A percentile compares a stretch with the other conserved stretches of the same genome.
phyloP scores from a whole-genome alignment of 2,329 filamentous ascomycete species.

The Diaporthe citrichinensis region DNA sequence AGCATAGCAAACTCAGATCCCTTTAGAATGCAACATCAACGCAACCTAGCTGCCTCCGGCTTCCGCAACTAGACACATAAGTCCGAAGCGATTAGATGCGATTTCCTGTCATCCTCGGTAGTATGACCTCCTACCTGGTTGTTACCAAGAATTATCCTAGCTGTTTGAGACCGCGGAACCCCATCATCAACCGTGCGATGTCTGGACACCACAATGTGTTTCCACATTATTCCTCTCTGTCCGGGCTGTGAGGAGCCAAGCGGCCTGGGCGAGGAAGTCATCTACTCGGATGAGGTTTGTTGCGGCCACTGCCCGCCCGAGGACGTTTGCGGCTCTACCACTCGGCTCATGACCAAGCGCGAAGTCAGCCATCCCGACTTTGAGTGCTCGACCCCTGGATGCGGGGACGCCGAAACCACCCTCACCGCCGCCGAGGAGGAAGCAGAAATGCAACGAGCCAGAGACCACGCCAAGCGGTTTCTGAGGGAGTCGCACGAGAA shows the following conservation, averaged over 20 bases:
- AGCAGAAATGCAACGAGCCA: conserved; percentile 28
- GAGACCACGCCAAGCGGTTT: conserved; percentile 39
- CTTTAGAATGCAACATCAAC: neutral
- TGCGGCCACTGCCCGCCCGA: conserved; percentile 33
- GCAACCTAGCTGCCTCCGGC: neutral
- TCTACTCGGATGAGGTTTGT: conserved; percentile 39
- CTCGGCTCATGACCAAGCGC: conserved; percentile 37
- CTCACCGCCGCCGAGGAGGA: conserved; percentile 33
- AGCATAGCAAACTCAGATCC: neutral
- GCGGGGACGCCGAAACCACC: neutral
- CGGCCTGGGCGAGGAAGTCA: conserved; percentile 41
- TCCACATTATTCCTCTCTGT: conserved; percentile 41
- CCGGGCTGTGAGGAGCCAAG: conserved; percentile 40
- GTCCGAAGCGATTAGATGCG: too few relatives aligned
- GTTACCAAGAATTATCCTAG: too few relatives aligned
- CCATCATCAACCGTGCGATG: neutral
- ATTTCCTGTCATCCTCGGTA: neutral
- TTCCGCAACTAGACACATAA: neutral
- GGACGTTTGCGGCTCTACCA: conserved; percentile 36
- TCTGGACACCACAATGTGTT: conserved; percentile 32
- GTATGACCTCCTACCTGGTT: neutral
- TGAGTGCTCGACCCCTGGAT: conserved; percentile 40
- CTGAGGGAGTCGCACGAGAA: conserved; percentile 32
- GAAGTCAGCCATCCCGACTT: conserved; percentile 39
- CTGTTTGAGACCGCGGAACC: neutral